phyloP scores from a whole-genome alignment of 2,329 filamentous ascomycete species.

The Monosporascus sp. region DNA sequence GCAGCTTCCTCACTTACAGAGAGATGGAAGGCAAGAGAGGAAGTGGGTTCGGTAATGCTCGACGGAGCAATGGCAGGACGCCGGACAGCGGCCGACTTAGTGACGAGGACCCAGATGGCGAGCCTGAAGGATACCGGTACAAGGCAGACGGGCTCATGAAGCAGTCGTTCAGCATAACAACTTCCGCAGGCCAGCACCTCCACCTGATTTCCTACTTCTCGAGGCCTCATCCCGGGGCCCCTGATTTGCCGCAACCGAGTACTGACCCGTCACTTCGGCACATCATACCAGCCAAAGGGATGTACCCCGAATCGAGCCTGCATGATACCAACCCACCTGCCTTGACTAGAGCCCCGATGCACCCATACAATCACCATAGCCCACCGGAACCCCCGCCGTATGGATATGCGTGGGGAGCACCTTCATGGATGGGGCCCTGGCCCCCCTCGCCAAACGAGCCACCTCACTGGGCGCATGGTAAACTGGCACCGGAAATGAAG shows the following conservation, averaged over 20 bases:
- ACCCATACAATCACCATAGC: conserved; percentile 33
- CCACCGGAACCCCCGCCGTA: conserved; percentile 29
- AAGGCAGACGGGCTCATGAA: conserved; percentile 98
- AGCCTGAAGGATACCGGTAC: conserved; percentile 88
- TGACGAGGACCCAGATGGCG: conserved; percentile 79
- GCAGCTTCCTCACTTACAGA: conserved; percentile 93
- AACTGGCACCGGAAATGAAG: conserved; percentile 23
- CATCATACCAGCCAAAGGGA: conserved; percentile 84
- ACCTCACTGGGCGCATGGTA: conserved; percentile 29
- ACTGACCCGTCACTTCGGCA: conserved; percentile 74
- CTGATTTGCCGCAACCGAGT: conserved; percentile 74
- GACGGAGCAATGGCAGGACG: conserved; percentile 64
- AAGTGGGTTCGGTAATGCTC: conserved; percentile 61
- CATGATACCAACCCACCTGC: conserved; percentile 79
- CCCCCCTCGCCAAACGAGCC: conserved; percentile 38
- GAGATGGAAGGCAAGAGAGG: conserved; percentile 99
- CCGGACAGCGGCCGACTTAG: conserved; percentile 77
- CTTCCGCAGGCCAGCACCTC: conserved; percentile 79
- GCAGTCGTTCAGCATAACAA: conserved; percentile 99
- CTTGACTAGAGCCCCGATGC: conserved; percentile 71
- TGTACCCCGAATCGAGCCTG: conserved; percentile 95
- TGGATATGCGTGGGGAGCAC: conserved; percentile 35
- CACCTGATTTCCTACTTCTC: conserved; percentile 98
- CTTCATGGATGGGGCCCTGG: conserved; percentile 27
- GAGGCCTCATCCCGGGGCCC: conserved; percentile 66